Conservation (phyloP, 345 rosid species). For the Populus ilicifolia region DNA sequence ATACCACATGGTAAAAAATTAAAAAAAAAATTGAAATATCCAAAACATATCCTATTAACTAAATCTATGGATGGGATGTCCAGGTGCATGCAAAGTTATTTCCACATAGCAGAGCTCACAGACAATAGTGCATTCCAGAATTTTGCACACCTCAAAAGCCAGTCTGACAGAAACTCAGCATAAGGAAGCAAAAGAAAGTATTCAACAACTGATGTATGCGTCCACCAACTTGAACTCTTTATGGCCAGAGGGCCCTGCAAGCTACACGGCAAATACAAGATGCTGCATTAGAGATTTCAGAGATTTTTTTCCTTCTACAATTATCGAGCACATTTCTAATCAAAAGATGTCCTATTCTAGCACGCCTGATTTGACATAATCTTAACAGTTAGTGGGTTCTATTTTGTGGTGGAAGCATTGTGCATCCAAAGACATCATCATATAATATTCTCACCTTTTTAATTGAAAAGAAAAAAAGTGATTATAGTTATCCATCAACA, state of each 20-base stretch:
- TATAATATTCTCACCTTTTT: no score
- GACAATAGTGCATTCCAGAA: not conserved
- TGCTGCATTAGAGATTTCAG: not conserved
- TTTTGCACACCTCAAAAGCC: constrained; percentile 16
- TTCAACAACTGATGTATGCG: constrained; percentile 17
- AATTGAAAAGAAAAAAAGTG: no score
- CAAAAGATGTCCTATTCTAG: not conserved
- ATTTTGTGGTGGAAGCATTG: not conserved
- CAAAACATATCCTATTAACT: not conserved
- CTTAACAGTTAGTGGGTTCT: not conserved
- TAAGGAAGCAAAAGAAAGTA: constrained; percentile 31
- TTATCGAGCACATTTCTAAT: not conserved
- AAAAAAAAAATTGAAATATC: not conserved
- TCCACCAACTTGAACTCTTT: constrained; percentile 18
- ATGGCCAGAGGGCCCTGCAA: constrained; percentile 27
- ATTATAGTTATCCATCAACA: no score
- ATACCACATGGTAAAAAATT: not conserved
- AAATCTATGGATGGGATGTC: not conserved
- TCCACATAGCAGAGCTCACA: not conserved
- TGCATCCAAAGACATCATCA: no score
- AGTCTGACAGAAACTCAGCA: constrained; percentile 12
- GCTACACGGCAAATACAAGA: constrained; percentile 10
- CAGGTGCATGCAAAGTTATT: not conserved
- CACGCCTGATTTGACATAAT: not conserved
- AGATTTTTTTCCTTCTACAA: not conserved